phyloP scores from a whole-genome alignment of 2,329 filamentous ascomycete genomes.

The Cercospora sojina region DNA sequence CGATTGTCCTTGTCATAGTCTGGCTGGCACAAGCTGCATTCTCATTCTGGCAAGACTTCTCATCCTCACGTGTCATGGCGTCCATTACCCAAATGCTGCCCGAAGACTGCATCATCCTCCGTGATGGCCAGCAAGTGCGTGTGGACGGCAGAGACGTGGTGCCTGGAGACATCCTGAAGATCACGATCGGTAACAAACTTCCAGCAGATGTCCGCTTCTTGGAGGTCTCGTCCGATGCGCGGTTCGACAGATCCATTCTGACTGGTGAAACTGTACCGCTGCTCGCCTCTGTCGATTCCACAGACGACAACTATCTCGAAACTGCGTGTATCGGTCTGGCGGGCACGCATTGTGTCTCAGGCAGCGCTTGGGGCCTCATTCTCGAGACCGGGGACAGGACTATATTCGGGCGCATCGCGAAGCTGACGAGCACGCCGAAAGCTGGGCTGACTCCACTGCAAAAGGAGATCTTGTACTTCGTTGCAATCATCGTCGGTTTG shows the following conservation, averaged over 20 bases:
- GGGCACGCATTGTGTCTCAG: slow-evolving; percentile 74
- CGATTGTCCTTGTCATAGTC: slow-evolving; percentile 69
- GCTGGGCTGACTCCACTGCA: slow-evolving; percentile 68
- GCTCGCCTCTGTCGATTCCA: slow-evolving; percentile 62
- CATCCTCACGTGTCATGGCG: slow-evolving; percentile 72
- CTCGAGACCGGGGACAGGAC: slow-evolving; percentile 71
- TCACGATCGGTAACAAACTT: slow-evolving; percentile 71
- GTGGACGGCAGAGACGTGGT: slow-evolving; percentile 57
- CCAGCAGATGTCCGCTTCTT: slow-evolving; percentile 72
- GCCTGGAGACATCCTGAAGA: slow-evolving; percentile 66
- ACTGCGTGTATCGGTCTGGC: slow-evolving; percentile 74
- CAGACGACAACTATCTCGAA: slow-evolving; percentile 73
- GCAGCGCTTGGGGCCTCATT: slow-evolving; percentile 64
- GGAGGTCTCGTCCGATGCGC: slow-evolving; percentile 66
- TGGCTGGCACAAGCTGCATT: slow-evolving; percentile 59
- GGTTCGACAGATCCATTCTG: slow-evolving; percentile 71
- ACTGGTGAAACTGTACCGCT: slow-evolving; percentile 66
- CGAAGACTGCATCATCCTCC: slow-evolving; percentile 64
- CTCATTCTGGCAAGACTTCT: slow-evolving; percentile 69
- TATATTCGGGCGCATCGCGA: slow-evolving; percentile 71
- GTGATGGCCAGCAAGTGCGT: slow-evolving; percentile 53
- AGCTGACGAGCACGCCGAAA: slow-evolving; percentile 68
- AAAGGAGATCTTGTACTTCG: slow-evolving; percentile 71
- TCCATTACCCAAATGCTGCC: slow-evolving; percentile 80
- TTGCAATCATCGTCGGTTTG: slow-evolving; percentile 65